Evolutionary conservation across 2,329 filamentous ascomycete genomes (phyloP), one percentile per base, ranked within the genome.

Genomic region (Alternaria brassicicola): DNA sequence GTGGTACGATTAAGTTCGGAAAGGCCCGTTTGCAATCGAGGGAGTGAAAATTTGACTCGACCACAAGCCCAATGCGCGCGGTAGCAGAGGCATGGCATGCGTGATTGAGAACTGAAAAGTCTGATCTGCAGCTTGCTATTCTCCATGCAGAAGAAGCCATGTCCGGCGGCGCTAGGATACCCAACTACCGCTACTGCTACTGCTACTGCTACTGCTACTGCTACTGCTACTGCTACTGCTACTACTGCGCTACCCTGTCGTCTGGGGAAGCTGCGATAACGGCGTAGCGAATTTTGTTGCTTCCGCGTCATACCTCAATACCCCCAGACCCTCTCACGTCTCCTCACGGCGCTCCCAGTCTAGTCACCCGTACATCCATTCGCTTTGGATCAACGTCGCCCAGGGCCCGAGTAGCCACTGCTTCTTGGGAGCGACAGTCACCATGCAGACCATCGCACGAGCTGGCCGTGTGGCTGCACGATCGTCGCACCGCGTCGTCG

Each of bases 391-490:
- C 55, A 57, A 70, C 15, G 52, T 36, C 39, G 56, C 19, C 52
- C 45, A 46, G 52, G 52, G 45, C 56, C 56, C 46, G 46, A 41
- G 56, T 39, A 46, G 46, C 52, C 17, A 31, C 65, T 61, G 65
- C 64, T 64, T 60, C 59, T 55, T 60, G 63, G 64, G 67, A 68
- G 62, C 68, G 61, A 68, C 59, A 61, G 50, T 62, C 68, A 71
- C 63, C 62, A 77, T 77, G 75, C 75, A 77, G 70, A 72, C 68
- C 71, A 70, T 76, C 63, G 74, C 73, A 68, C 74, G 75, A 67
- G 68, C 70, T 68, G 72, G 70, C 69, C 74, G 73, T 64, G 65
- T 72, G 68, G 70, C 70, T 63, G 72, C 71, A 67, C 71, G 72
- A 59, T 73, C 71, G 52, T 75, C 69, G 60, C 72, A 71, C 63